These are phyloP conservation scores for Xerocomellus chrysenteron DNA, from an alignment of 768 basidiomycete genomes.

Conservation along the genomic window DNA sequence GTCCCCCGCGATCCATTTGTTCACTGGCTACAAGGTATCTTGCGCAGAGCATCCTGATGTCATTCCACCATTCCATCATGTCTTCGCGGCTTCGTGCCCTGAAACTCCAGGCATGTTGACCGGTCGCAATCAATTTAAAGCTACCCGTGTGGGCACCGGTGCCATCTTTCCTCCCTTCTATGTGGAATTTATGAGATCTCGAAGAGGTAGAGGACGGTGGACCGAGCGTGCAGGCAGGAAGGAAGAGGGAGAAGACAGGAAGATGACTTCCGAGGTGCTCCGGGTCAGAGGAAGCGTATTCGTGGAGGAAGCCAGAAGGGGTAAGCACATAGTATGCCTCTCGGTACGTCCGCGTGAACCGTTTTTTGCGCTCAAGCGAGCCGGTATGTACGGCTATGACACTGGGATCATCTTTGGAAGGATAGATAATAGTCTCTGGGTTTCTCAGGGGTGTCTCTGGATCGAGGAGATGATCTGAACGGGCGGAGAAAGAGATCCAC, in stretches of 20 bases:
- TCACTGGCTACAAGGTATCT: constrained; percentile 93
- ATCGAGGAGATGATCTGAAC: constrained; percentile 92
- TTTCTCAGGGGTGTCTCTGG: constrained; percentile 94
- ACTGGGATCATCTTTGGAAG: constrained; percentile 85
- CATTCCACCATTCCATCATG: constrained; percentile 99
- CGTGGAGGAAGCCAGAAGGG: constrained; percentile 94
- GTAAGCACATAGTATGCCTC: constrained; percentile 93
- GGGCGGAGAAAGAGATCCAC: constrained; percentile 94
- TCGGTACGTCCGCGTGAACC: constrained; percentile 82
- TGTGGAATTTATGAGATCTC: constrained; percentile 92
- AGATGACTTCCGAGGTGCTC: constrained; percentile 43
- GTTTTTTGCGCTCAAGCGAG: constrained; percentile 91
- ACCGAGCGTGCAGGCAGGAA: constrained; percentile 93
- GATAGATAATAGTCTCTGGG: constrained; percentile 75
- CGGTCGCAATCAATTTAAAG: constrained; percentile 39
- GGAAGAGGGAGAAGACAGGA: constrained; percentile 85
- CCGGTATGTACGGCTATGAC: constrained; percentile 87
- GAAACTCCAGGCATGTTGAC: constrained; percentile 84
- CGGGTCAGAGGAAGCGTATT: constrained; percentile 79
- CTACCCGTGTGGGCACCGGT: constrained; percentile 59
- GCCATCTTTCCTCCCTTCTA: constrained; percentile 88
- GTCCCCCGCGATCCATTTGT: constrained; percentile 87
- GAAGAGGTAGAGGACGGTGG: constrained; percentile 73
- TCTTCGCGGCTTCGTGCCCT: constrained; percentile 87
- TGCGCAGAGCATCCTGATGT: constrained; percentile 89